These are phyloP conservation scores for Umbelopsis isabellina DNA, from an alignment of 192 early-diverging fungal species.

Conservation along the genomic window DNA sequence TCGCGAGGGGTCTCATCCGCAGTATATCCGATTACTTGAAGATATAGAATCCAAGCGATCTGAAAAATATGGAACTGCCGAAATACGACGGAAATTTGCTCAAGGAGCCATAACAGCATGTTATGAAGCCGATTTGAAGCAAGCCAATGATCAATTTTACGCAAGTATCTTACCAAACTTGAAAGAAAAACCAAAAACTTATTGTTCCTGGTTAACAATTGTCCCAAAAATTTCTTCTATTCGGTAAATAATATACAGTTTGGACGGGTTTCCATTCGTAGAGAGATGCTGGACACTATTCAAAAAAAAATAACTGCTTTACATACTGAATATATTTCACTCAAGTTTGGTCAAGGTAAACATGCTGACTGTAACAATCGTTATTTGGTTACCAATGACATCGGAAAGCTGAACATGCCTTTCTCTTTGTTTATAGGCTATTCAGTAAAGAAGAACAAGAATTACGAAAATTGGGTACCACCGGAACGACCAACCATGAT, in stretches of 20 bases:
- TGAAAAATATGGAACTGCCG: constrained; percentile 25
- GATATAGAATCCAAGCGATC: constrained; percentile 36
- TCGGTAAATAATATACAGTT: constrained; percentile 23
- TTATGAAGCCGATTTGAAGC: constrained; percentile 29
- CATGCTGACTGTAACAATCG: neutral
- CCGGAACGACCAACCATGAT: constrained; percentile 41
- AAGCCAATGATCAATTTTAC: constrained; percentile 36
- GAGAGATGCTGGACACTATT: constrained; percentile 38
- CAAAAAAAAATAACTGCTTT: constrained; percentile 39
- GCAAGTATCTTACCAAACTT: constrained; percentile 15
- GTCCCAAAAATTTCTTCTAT: neutral
- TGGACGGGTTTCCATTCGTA: constrained; percentile 32
- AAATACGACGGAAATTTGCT: constrained; percentile 28
- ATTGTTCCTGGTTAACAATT: neutral
- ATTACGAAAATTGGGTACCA: constrained; percentile 30
- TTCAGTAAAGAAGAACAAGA: neutral
- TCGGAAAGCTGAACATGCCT: constrained; percentile 1
- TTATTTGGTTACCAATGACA: neutral
- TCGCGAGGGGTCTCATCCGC: constrained; percentile 32
- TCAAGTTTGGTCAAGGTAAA: constrained; percentile 29
- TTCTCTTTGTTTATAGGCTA: constrained; percentile 20
- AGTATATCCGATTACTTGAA: constrained; percentile 32
- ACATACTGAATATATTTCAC: constrained; percentile 37
- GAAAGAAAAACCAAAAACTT: neutral
- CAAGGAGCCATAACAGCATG: constrained; percentile 26